These are phyloP conservation scores for Pogostemon cablin DNA, from an alignment of 257 asterid genomes.

Conservation along the genomic window DNA sequence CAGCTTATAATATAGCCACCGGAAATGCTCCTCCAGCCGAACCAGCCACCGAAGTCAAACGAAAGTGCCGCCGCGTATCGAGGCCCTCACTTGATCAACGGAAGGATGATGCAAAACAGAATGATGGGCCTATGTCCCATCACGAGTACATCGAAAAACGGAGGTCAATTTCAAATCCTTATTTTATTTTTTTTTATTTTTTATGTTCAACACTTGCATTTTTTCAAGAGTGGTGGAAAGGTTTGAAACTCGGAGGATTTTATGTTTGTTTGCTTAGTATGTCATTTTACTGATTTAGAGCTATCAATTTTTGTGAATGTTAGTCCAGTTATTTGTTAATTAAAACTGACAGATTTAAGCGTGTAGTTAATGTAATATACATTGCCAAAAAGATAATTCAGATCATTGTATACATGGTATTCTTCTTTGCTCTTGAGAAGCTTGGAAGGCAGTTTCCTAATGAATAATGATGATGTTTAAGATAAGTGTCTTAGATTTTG, in stretches of 20 bases:
- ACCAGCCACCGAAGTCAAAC: conserved; percentile 35
- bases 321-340: neutral
- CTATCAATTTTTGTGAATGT: conserved; percentile 11
- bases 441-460: conserved; percentile 2
- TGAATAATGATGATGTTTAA: neutral
- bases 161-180: conserved; percentile 45
- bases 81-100: conserved; percentile 38
- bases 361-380: neutral
- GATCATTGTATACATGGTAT: neutral
- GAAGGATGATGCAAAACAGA: conserved; percentile 34
- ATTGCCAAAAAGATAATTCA: neutral
- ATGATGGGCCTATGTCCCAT: conserved; percentile 78
- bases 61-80: conserved; percentile 54
- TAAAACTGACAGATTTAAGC: neutral
- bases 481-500: neutral
- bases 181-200: neutral
- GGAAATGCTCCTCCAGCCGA: conserved; percentile 47
- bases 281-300: neutral
- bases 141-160: conserved; percentile 62
- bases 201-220: neutral
- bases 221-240: neutral
- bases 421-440: neutral
- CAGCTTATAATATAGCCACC: conserved; percentile 68
- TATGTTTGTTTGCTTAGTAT: neutral
- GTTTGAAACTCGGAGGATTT: too few relatives aligned